Percentiles rank a stretch among this genome's conserved stretches.
Conservation (phyloP, 352 stramenopile species). For the Globisporangium mamillatum region DNA sequence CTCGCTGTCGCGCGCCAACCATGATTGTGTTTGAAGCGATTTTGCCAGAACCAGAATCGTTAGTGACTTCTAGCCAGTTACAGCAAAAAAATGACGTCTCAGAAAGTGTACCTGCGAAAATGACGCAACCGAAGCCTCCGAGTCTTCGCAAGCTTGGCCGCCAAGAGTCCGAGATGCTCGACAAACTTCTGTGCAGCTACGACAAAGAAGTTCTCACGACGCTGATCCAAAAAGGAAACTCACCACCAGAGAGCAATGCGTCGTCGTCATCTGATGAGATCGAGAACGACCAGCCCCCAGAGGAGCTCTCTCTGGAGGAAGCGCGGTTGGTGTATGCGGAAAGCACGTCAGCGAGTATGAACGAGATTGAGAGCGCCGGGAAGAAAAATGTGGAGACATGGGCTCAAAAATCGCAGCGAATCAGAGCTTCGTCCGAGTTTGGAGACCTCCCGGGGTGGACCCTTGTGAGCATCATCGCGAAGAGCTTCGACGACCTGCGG, state of each 20-base stretch:
- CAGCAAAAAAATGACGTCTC: constrained; percentile 6
- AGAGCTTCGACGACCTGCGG: constrained; percentile 39
- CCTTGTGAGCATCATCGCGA: constrained; percentile 37
- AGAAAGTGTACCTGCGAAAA: constrained; percentile 8
- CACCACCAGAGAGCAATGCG: not conserved
- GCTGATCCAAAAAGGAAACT: not conserved
- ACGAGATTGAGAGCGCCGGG: not conserved
- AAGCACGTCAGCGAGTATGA: constrained; percentile 19
- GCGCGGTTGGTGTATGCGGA: constrained; percentile 29
- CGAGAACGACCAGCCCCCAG: constrained; percentile 18
- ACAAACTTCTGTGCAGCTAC: constrained; percentile 25
- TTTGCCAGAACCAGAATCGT: not conserved
- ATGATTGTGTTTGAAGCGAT: constrained; percentile 43
- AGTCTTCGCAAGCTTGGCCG: constrained; percentile 19
- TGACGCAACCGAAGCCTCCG: constrained; percentile 3
- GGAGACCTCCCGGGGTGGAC: constrained; percentile 28
- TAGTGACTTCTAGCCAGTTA: not conserved
- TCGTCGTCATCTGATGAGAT: not conserved
- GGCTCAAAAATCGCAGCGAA: constrained; percentile 17
- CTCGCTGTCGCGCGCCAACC: constrained; percentile 27
- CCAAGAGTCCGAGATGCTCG: constrained; percentile 32
- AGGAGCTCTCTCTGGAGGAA: constrained; percentile 28
- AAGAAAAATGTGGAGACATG: constrained; percentile 17
- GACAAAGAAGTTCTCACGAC: constrained; percentile 7
- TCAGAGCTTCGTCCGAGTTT: constrained; percentile 23